phyloP scores from a whole-genome alignment of 2,329 filamentous ascomycete species.

The Fusarium pininemorale region DNA sequence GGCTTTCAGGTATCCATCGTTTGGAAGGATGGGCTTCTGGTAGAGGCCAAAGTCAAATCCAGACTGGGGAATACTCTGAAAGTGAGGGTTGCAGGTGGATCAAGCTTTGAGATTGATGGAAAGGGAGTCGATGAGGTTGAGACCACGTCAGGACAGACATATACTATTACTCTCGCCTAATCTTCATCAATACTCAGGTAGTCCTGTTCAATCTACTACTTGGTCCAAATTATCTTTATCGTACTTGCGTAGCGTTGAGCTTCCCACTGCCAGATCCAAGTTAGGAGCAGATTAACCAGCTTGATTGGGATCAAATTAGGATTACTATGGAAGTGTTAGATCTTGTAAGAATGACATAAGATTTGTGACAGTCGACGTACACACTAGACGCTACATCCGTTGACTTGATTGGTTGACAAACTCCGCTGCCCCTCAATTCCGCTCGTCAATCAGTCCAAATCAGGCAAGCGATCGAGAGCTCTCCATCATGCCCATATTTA shows the following conservation, averaged over 20 bases:
- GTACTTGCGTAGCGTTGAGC: too few relatives aligned
- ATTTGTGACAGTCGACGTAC: too few relatives aligned
- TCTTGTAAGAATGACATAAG: too few relatives aligned
- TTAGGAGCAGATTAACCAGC: too few relatives aligned
- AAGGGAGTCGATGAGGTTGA: neutral
- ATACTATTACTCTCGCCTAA: neutral
- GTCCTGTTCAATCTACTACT: too few relatives aligned
- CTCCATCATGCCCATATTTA: too few relatives aligned
- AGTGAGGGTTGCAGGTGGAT: neutral
- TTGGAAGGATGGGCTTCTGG: rapidly evolving
- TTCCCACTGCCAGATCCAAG: too few relatives aligned
- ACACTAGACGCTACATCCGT: too few relatives aligned
- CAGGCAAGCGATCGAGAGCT: neutral
- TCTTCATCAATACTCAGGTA: rapidly evolving
- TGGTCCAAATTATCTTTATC: too few relatives aligned
- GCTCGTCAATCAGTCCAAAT: neutral
- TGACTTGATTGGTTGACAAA: neutral
- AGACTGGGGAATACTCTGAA: neutral
- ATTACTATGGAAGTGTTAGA: too few relatives aligned
- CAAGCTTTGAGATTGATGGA: neutral
- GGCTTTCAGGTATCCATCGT: neutral
- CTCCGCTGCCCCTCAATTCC: rapidly evolving
- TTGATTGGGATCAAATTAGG: too few relatives aligned
- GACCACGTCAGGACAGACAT: neutral
- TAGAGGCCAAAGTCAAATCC: neutral